Percentiles rank a stretch among this genome's conserved stretches.
phyloP scores from a whole-genome alignment of 2,329 filamentous ascomycete genomes.

The Colletotrichum sp. region DNA sequence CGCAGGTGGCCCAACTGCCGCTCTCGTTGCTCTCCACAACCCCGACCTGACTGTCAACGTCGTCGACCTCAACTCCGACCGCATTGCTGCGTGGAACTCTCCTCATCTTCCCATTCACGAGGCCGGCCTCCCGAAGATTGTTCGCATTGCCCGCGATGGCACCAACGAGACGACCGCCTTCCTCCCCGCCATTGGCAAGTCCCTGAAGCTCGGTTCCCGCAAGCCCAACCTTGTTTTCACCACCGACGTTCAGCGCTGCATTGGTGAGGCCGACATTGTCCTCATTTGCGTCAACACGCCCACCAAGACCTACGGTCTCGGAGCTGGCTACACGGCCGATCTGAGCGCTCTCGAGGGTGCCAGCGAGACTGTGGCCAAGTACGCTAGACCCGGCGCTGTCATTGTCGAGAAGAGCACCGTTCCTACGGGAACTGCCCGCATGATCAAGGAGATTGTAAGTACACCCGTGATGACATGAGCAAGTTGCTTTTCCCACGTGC shows the following conservation, averaged over 20 bases:
- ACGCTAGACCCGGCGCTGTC: conserved; percentile 71
- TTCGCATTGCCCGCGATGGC: conserved; percentile 68
- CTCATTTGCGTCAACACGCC: conserved; percentile 82
- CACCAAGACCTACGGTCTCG: conserved; percentile 73
- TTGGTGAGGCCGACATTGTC: conserved; percentile 74
- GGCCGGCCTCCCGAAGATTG: conserved; percentile 71
- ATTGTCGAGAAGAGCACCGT: conserved; percentile 86
- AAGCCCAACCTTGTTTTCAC: conserved; percentile 76
- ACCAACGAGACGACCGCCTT: conserved; percentile 48
- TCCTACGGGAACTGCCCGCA: conserved; percentile 75
- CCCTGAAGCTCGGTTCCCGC: conserved; percentile 46
- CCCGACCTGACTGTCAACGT: conserved; percentile 74
- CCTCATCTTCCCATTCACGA: conserved; percentile 78
- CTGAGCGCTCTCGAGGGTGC: conserved; percentile 76
- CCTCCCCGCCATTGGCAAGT: conserved; percentile 37
- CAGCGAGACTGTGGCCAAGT: conserved; percentile 68
- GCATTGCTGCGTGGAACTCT: conserved; percentile 78
- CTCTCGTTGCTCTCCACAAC: conserved; percentile 77
- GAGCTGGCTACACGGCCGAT: conserved; percentile 74
- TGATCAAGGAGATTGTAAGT: conserved; percentile 70
- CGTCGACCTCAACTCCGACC: conserved; percentile 70
- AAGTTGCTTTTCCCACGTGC: neutral
- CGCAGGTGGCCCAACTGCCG: conserved; percentile 74
- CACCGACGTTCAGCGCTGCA: conserved; percentile 65
- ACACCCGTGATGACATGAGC: neutral